Conservation (phyloP, 805 yeast species). For the Scheffersomyces ergatensis region DNA sequence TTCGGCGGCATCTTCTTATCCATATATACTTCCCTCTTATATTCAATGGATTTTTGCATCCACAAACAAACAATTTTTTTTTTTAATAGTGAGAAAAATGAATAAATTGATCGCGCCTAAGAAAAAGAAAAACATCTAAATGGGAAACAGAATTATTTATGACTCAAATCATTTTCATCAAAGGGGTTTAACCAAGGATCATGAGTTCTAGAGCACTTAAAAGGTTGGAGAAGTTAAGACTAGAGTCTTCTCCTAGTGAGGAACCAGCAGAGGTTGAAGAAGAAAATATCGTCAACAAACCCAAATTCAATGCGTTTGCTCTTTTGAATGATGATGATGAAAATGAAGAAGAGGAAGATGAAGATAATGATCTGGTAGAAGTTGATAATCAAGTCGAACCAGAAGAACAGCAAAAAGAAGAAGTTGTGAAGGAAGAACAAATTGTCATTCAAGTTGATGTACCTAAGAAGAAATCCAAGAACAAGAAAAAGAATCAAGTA, state of each 20-base stretch:
- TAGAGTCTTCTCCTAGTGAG: constrained; percentile 4
- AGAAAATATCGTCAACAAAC: constrained; percentile 12
- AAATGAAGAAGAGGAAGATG: constrained; percentile 15
- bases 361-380: constrained; percentile 9
- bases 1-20: no score
- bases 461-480: constrained; percentile 13
- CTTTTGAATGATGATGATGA: constrained; percentile 33
- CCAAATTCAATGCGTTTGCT: constrained; percentile 44
- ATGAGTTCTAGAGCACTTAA: constrained; percentile 55
- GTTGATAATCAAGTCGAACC: constrained; percentile 9
- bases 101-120: no score
- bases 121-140: no score
- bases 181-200: no score
- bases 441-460: not conserved
- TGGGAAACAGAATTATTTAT: no score
- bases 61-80: no score
- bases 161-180: no score
- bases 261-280: constrained; percentile 10
- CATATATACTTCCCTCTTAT: no score
- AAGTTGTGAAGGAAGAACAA: constrained; percentile 10
- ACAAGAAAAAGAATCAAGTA: constrained; percentile 7
- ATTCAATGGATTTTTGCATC: no score
- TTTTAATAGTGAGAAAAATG: no score
- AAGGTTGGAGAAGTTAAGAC: constrained; percentile 34
- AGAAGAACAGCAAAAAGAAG: constrained; percentile 10